Evolutionary conservation across 225 moss, liverwort and hornwort genomes (phyloP).

Genomic region (Pleurozium schreberi): DNA sequence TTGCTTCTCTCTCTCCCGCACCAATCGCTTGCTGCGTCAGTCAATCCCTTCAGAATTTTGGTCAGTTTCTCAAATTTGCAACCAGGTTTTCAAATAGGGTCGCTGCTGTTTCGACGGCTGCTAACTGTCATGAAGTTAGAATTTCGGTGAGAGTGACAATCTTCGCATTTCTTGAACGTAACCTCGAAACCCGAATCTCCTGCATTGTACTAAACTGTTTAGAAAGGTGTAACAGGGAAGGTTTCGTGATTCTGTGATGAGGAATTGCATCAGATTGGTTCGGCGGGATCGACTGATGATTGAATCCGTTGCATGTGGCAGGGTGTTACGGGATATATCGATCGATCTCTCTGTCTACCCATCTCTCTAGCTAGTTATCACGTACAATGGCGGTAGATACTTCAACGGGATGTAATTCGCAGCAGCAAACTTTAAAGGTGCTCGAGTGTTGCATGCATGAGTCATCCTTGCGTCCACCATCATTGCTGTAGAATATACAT

Average conservation of each 20-base stretch:
- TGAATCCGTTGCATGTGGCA: not conserved
- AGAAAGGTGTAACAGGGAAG: not conserved
- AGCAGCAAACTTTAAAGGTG: not conserved
- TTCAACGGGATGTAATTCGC: not conserved
- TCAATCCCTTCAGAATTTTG: not conserved
- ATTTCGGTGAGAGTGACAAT: not conserved
- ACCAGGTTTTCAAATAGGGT: not conserved
- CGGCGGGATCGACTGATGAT: not conserved
- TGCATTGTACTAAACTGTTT: not conserved
- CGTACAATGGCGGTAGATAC: conserved; percentile 11
- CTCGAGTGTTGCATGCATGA: not conserved
- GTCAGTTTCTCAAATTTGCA: not conserved
- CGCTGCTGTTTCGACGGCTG: not conserved
- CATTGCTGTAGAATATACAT: not conserved
- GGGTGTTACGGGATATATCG: not conserved
- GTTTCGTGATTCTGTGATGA: not conserved
- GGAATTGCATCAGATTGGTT: not conserved
- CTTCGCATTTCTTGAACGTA: not conserved
- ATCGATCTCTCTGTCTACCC: not conserved
- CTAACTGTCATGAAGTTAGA: not conserved
- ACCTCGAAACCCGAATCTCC: not conserved
- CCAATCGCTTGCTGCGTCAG: not conserved
- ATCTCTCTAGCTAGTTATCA: not conserved
- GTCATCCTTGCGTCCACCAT: not conserved
- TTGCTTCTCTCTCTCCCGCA: not conserved